These are phyloP conservation scores for Silybum marianum DNA, from an alignment of 129 eudicot genomes.

Conservation along the genomic window DNA sequence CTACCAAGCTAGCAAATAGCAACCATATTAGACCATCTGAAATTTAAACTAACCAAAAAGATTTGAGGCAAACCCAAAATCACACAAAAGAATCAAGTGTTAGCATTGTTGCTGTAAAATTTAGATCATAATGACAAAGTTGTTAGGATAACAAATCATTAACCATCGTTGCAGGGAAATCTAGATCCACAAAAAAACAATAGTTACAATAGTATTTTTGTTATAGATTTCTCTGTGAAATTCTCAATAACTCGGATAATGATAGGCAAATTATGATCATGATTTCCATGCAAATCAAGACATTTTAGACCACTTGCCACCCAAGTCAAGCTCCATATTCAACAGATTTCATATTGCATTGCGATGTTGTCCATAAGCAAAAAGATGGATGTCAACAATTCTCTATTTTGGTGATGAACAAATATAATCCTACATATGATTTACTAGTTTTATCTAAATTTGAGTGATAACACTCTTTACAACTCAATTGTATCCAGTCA, in stretches of 20 bases:
- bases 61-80: neutral
- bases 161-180: neutral
- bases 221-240: neutral
- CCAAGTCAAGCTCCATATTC: neutral
- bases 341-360: neutral
- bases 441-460: constrained; percentile 1
- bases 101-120: neutral
- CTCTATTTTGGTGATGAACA: neutral
- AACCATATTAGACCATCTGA: neutral
- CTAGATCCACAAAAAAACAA: neutral
- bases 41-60: constrained; percentile 1
- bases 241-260: neutral
- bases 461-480: neutral
- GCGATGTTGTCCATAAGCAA: neutral
- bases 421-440: neutral
- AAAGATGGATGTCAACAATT: neutral
- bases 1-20: constrained; percentile 17
- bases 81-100: constrained; percentile 5
- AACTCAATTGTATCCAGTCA: neutral
- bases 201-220: constrained; percentile 13
- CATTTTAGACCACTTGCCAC: neutral
- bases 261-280: neutral
- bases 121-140: neutral
- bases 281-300: neutral
- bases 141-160: neutral